Conservation (phyloP, 768 basidiomycete genomes). For the Heimioporus sp. region DNA sequence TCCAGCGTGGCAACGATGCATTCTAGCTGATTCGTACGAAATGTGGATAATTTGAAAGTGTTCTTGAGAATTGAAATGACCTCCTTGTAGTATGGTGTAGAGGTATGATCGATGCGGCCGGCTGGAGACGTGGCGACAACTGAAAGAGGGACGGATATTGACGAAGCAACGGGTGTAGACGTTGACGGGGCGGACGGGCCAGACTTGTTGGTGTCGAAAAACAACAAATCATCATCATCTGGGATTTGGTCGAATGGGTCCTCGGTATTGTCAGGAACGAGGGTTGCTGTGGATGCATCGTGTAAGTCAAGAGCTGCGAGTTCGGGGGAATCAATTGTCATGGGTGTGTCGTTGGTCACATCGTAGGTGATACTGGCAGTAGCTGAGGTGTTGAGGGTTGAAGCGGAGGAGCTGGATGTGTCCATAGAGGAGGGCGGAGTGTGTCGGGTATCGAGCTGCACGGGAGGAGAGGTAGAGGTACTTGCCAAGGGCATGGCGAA, state of each 20-base stretch:
- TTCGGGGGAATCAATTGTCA: conserved; percentile 9
- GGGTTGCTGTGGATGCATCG: neutral
- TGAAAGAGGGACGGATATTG: neutral
- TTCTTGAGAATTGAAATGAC: conserved; percentile 31
- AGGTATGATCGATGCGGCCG: conserved; percentile 30
- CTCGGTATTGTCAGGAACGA: conserved; percentile 38
- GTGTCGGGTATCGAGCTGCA: conserved; percentile 1
- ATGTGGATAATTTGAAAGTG: conserved; percentile 60
- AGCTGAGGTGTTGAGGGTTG: conserved; percentile 3
- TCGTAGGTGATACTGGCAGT: too few species aligned
- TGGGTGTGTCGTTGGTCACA: neutral
- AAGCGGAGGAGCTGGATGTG: conserved; percentile 16
- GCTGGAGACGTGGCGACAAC: neutral
- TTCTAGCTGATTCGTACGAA: conserved; percentile 83
- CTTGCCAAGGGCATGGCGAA: conserved; percentile 3
- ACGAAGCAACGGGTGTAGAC: conserved; percentile 13
- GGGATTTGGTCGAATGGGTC: conserved; percentile 42
- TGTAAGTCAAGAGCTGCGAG: conserved; percentile 21
- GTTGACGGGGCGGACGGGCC: conserved; percentile 8
- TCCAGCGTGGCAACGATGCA: conserved; percentile 78
- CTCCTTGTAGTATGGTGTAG: conserved; percentile 30
- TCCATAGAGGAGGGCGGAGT: conserved; percentile 16
- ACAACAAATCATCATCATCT: conserved; percentile 13
- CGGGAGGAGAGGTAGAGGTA: neutral
- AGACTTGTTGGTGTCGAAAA: conserved; percentile 12